Percentiles rank a stretch among this genome's conserved stretches.
These are phyloP conservation scores for Pseudoperonospora humuli DNA, from an alignment of 352 stramenopile species.

Conservation along the genomic window DNA sequence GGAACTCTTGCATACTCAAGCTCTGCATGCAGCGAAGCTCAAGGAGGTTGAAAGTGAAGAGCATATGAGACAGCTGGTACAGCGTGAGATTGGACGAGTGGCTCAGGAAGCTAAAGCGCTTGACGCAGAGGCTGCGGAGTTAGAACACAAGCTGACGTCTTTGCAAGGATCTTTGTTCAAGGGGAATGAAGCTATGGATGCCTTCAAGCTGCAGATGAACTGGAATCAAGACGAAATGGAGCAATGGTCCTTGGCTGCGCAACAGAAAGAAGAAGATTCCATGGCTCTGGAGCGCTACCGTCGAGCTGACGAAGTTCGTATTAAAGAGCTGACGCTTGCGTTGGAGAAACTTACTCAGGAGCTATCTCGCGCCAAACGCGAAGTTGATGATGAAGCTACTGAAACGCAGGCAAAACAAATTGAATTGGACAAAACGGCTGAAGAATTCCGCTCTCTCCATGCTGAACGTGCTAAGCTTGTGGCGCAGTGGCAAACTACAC, in stretches of 20 bases:
- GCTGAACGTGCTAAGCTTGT: too few relatives aligned
- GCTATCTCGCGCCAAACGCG: slow-evolving; percentile 68
- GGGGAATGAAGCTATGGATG: slow-evolving; percentile 92
- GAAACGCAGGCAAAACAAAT: slow-evolving; percentile 94
- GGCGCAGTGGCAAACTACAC: too few relatives aligned
- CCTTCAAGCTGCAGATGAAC: slow-evolving; percentile 96
- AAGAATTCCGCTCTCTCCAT: slow-evolving; percentile 93
- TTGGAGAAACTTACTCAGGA: slow-evolving; percentile 91
- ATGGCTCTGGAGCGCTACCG: slow-evolving; percentile 91
- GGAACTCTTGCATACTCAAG: slow-evolving; percentile 92
- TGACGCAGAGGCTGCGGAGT: slow-evolving; percentile 62
- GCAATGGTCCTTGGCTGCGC: slow-evolving; percentile 92
- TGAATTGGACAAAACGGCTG: slow-evolving; percentile 92
- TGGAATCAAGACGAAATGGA: slow-evolving; percentile 98
- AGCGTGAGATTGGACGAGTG: slow-evolving; percentile 85
- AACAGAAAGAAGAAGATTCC: slow-evolving; percentile 95
- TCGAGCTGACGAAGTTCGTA: slow-evolving; percentile 90
- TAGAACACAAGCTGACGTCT: slow-evolving; percentile 81
- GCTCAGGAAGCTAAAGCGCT: slow-evolving; percentile 65
- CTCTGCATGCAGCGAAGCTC: slow-evolving; percentile 86
- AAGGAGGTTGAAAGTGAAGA: slow-evolving; percentile 92
- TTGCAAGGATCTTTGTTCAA: slow-evolving; percentile 90
- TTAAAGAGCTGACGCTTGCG: slow-evolving; percentile 91
- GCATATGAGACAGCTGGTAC: slow-evolving; percentile 87
- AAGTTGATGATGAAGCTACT: slow-evolving; percentile 76